A percentile compares a stretch with the other conserved stretches of the same genome.
These are phyloP conservation scores for Hyphodiscus sp. DNA, from an alignment of 2,329 filamentous ascomycete species.

Conservation along the genomic window DNA sequence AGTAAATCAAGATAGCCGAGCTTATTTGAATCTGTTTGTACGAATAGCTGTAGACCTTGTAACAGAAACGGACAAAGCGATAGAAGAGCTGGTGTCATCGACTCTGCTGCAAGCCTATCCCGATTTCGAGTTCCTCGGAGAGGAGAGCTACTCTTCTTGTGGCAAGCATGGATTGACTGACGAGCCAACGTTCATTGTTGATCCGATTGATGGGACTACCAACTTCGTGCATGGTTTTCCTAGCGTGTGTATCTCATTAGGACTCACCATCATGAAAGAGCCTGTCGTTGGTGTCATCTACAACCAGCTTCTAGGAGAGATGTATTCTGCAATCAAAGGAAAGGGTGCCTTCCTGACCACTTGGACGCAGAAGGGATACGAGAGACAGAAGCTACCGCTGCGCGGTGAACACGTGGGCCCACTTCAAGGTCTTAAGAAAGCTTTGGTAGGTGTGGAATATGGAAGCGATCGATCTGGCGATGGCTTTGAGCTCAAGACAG, in stretches of 20 bases:
- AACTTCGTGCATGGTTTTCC: conserved; percentile 74
- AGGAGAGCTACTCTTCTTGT: conserved; percentile 62
- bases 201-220: conserved; percentile 73
- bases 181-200: conserved; percentile 68
- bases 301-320: conserved; percentile 63
- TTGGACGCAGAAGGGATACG: conserved; percentile 29
- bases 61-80: conserved; percentile 57
- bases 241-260: conserved; percentile 66
- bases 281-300: conserved; percentile 68
- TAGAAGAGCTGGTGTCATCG: conserved; percentile 52
- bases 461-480: neutral
- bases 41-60: conserved; percentile 48
- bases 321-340: conserved; percentile 62
- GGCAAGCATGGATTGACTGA: conserved; percentile 49
- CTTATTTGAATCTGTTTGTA: no score
- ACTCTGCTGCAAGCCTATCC: conserved; percentile 45
- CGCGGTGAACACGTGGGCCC: neutral
- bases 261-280: conserved; percentile 52
- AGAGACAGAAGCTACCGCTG: conserved; percentile 34
- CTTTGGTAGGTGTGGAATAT: neutral
- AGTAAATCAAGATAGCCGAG: no score
- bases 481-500: neutral
- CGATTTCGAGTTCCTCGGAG: conserved; percentile 56
- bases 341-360: conserved; percentile 51
- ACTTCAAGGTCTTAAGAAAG: neutral